phyloP scores from a whole-genome alignment of 2,329 filamentous ascomycete species.

The Calonectria ilicicola region DNA sequence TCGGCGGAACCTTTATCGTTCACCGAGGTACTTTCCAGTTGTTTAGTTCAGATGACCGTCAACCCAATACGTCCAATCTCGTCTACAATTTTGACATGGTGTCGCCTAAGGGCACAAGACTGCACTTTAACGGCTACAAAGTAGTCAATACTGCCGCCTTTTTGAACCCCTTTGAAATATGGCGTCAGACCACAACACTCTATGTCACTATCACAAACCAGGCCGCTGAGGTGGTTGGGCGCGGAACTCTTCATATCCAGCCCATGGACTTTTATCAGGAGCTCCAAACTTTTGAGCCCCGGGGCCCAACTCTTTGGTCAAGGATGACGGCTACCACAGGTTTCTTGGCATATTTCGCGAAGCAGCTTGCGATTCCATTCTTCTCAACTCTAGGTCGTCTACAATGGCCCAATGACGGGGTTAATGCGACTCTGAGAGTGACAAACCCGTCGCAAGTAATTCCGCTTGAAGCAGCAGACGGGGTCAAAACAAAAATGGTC shows the following conservation, averaged over 20 bases:
- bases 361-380: conserved; percentile 24
- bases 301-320: conserved; percentile 23
- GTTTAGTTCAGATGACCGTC: conserved; percentile 65
- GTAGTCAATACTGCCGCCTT: conserved; percentile 71
- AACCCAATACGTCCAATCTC: conserved; percentile 69
- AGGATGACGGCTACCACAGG: conserved; percentile 2
- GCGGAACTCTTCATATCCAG: conserved; percentile 69
- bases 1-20: conserved; percentile 65
- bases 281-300: conserved; percentile 62
- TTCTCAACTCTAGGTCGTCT: conserved; percentile 34
- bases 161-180: conserved; percentile 67
- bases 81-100: conserved; percentile 73
- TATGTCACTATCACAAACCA: conserved; percentile 69
- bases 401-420: conserved; percentile 29
- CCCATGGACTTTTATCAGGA: conserved; percentile 66
- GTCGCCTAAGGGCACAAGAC: conserved; percentile 62
- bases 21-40: conserved; percentile 69
- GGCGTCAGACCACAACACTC: conserved; percentile 71
- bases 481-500: conserved; percentile 64
- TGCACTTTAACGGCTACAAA: conserved; percentile 73
- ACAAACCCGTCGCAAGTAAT: conserved; percentile 52
- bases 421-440: conserved; percentile 6
- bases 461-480: conserved; percentile 63
- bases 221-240: conserved; percentile 54
- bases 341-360: conserved; percentile 25